phyloP scores from a whole-genome alignment of 768 basidiomycete species.

The Suillus placidus region DNA sequence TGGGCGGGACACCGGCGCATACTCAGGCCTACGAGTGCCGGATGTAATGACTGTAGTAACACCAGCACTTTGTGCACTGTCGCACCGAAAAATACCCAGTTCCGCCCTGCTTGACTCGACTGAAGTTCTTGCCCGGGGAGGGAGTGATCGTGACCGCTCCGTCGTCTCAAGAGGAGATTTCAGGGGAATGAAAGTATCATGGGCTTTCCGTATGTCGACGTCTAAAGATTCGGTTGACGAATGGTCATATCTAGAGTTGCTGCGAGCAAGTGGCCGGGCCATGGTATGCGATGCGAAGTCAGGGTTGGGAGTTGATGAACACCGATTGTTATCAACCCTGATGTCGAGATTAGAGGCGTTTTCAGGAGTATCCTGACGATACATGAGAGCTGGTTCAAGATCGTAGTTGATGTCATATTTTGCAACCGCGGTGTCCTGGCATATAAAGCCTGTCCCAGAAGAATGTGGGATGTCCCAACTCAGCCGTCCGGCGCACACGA shows the following conservation, averaged over 20 bases:
- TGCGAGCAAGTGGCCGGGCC: background rate
- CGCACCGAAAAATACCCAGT: background rate
- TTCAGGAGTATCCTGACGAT: background rate
- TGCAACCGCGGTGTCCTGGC: background rate
- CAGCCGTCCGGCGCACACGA: conserved; percentile 31
- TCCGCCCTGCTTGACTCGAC: background rate
- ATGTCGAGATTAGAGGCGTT: background rate
- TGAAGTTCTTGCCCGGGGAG: background rate
- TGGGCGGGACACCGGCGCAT: background rate
- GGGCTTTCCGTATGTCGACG: background rate
- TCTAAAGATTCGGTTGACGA: background rate
- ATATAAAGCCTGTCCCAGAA: background rate
- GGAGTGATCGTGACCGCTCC: background rate
- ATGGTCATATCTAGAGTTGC: background rate
- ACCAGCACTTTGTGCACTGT: background rate
- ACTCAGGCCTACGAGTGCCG: background rate
- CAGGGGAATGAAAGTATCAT: background rate
- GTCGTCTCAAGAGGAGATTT: background rate
- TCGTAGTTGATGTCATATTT: background rate
- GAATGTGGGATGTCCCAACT: conserved; percentile 22
- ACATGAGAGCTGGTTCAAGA: background rate
- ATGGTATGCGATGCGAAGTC: background rate
- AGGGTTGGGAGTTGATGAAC: background rate
- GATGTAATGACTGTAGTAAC: background rate
- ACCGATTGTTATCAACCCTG: background rate